Evolutionary conservation across 2,329 filamentous ascomycete genomes (phyloP).

Genomic region (Neonectria ditissima): DNA sequence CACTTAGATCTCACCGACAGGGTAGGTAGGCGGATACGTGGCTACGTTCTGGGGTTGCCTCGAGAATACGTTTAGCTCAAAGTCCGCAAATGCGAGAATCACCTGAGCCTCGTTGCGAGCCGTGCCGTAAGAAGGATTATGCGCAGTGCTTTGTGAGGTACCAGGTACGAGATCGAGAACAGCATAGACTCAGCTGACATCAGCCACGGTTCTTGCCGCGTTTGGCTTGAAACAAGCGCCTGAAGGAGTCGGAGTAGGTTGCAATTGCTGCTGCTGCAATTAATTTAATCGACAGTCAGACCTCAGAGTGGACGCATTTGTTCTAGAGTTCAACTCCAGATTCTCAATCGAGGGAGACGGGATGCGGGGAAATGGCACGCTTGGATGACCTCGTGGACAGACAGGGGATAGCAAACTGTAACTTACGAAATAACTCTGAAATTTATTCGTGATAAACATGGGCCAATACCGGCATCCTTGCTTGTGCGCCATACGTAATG

Average conservation of each 20-base stretch:
- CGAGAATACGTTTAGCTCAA: neutral
- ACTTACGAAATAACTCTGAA: too few species aligned
- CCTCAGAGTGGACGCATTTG: neutral
- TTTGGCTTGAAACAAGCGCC: too few species aligned
- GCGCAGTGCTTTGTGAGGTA: too few species aligned
- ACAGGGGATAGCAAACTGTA: neutral
- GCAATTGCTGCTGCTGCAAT: too few species aligned
- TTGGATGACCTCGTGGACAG: constrained; percentile 4
- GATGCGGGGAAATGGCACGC: constrained; percentile 18
- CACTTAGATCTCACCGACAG: constrained; percentile 21
- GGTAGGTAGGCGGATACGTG: neutral
- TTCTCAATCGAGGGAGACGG: too few species aligned
- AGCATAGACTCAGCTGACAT: too few species aligned
- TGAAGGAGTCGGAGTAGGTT: too few species aligned
- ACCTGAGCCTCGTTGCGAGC: neutral
- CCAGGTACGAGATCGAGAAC: too few species aligned
- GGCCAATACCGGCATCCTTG: neutral
- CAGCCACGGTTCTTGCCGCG: too few species aligned
- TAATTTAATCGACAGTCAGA: neutral
- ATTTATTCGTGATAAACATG: neutral
- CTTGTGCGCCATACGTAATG: neutral
- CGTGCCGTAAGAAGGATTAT: neutral
- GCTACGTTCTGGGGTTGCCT: neutral
- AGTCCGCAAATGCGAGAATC: neutral
- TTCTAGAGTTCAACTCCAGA: too few species aligned